Base-by-base conservation (phyloP, 2,329 filamentous ascomycete genomes). In the Aureobasidium vineae region DNA sequence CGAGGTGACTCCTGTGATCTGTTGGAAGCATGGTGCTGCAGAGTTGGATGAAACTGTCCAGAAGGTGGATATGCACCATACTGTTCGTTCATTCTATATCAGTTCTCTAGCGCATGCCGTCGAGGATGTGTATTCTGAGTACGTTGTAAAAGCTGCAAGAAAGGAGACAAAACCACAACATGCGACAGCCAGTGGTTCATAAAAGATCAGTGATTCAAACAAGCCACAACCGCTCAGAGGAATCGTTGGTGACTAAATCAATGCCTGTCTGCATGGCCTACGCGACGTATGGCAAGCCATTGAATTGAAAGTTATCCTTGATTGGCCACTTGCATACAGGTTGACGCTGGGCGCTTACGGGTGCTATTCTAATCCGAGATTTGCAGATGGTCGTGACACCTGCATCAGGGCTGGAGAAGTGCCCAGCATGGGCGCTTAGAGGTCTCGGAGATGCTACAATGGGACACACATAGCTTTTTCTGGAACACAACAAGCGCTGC, bases 11-110 rank as follows among this genome's bases (percentile, higher is more conserved):
- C 56, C 31, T 66, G 67, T 50, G 67, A 66, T 66, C 76, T 75
- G 67, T 74, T 74, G 67, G 79, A 76, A 69, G 76, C 68, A 61
- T 68, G 67, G 31, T 68, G 70, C 49, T 71, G 71, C 66, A 70
- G 70, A 59, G 66, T 31, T 15, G 47, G 33, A 23, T 54, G 36
- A 15, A 38, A 28, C 16, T 61, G 66, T 57, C 50, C 60, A 33
- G 66, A 41, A 38, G 66, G 52, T 28, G 50, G 50, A 31, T 26
- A 64, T 41, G 21, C 23, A 26, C 60, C 66, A 57, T 67, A 43
- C 31, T 60, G 66, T 57, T 67, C 59, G 52, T 33, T 64, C 66
- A 67, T 67, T 26, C 47, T 64, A 23, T 54, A 41, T 54, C 49
- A 45, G 4, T 38, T 54, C n/a, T 5, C n/a, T 54, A 45, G 23